Conservation (phyloP, 2,329 filamentous ascomycete species). For the Aspergillus nomiae region DNA sequence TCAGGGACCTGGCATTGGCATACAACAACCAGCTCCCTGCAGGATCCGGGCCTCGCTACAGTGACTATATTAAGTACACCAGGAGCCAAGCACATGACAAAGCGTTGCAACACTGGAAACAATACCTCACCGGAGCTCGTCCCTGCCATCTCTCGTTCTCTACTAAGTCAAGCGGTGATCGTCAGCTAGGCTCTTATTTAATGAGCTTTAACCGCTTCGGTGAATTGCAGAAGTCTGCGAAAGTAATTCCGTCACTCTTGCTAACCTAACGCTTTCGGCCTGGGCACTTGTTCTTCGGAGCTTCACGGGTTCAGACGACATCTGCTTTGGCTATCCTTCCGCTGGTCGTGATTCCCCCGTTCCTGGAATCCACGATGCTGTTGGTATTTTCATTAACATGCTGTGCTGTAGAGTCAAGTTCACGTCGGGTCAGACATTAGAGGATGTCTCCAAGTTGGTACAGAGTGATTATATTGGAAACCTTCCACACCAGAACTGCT, state of each 20-base stretch:
- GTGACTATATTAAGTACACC: conserved; percentile 41
- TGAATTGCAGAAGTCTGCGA: conserved; percentile 36
- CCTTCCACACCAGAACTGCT: conserved; percentile 54
- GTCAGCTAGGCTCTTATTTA: conserved; percentile 13
- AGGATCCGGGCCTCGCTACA: conserved; percentile 34
- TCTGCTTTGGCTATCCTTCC: conserved; percentile 46
- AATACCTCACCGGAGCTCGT: conserved; percentile 34
- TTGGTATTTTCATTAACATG: conserved; percentile 58
- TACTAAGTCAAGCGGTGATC: not conserved
- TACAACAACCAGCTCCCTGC: conserved; percentile 33
- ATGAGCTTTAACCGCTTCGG: conserved; percentile 32
- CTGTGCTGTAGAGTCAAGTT: conserved; percentile 53
- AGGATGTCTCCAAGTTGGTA: conserved; percentile 45
- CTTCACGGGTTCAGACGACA: conserved; percentile 37
- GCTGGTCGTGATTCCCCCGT: conserved; percentile 50
- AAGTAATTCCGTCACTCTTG: conserved; percentile 32
- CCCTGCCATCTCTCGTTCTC: conserved; percentile 33
- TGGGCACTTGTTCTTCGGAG: conserved; percentile 43
- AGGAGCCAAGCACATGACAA: conserved; percentile 27
- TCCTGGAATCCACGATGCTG: conserved; percentile 47
- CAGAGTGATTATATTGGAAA: conserved; percentile 51
- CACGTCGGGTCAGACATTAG: conserved; percentile 36
- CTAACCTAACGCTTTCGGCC: conserved; percentile 39
- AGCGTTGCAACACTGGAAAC: conserved; percentile 38
- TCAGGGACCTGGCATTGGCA: conserved; percentile 34